Evolutionary conservation across 805 yeast genomes (phyloP).

Genomic region (Hanseniaspora valbyensis): DNA sequence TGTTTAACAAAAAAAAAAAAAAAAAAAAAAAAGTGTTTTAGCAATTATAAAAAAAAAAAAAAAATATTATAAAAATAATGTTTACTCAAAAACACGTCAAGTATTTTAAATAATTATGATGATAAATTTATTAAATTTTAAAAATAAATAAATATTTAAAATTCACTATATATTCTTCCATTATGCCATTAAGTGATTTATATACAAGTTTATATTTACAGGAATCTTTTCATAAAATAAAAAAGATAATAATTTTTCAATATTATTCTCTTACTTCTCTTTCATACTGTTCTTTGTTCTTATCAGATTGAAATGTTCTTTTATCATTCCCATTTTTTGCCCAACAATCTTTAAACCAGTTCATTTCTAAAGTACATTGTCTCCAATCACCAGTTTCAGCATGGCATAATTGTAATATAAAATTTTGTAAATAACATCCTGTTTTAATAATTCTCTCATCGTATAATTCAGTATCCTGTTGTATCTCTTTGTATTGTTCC

Average conservation of each 20-base stretch:
- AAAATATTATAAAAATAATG: not conserved
- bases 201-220: too few species aligned
- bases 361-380: constrained; percentile 56
- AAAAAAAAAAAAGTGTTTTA: too few species aligned
- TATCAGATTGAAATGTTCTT: constrained; percentile 29
- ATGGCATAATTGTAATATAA: constrained; percentile 61
- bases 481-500: constrained; percentile 25
- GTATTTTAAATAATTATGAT: too few species aligned
- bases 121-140: too few species aligned
- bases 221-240: too few species aligned
- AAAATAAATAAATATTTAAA: too few species aligned
- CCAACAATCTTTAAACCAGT: constrained; percentile 56
- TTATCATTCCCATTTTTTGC: constrained; percentile 41
- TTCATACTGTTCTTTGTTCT: constrained; percentile 10
- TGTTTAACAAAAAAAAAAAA: too few species aligned
- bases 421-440: constrained; percentile 64
- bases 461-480: constrained; percentile 47
- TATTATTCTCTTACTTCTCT: constrained; percentile 1
- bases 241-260: too few species aligned
- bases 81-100: too few species aligned
- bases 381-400: constrained; percentile 80
- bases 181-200: too few species aligned
- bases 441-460: constrained; percentile 62
- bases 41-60: too few species aligned
- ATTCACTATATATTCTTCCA: too few species aligned